Percentiles rank a stretch among this genome's conserved stretches.
These are phyloP conservation scores for Pseudocercospora macadamiae DNA, from an alignment of 2,329 filamentous ascomycete genomes.

Conservation along the genomic window DNA sequence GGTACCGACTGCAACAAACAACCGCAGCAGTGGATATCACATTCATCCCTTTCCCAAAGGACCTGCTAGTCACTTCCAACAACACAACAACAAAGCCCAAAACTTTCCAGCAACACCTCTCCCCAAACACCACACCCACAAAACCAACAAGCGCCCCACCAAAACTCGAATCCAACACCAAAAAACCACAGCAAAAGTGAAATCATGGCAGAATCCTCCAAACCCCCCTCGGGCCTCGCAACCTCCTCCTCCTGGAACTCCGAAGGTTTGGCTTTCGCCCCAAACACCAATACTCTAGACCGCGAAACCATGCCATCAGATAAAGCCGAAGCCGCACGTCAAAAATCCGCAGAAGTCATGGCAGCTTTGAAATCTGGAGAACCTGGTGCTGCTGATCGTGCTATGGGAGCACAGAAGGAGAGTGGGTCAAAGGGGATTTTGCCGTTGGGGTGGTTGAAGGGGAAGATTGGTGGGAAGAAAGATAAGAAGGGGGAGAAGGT, in stretches of 20 bases:
- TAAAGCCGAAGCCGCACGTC: conserved; percentile 29
- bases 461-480: conserved; percentile 16
- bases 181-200: neutral
- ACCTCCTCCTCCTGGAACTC: conserved; percentile 26
- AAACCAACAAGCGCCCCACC: neutral
- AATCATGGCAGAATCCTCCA: neutral
- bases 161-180: neutral
- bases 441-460: conserved; percentile 13
- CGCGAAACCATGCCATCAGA: conserved; percentile 29
- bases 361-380: conserved; percentile 32
- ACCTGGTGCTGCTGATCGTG: conserved; percentile 29
- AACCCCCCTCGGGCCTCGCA: conserved; percentile 10
- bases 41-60: neutral
- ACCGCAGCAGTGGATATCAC: conserved; percentile 3
- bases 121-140: neutral
- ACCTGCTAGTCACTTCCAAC: neutral
- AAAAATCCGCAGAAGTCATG: conserved; percentile 30
- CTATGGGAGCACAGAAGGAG: conserved; percentile 28
- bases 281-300: conserved; percentile 32
- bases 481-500: conserved; percentile 2
- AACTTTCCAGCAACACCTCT: neutral
- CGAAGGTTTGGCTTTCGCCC: conserved; percentile 21
- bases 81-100: neutral
- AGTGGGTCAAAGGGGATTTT: conserved; percentile 12
- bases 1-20: neutral